Base-by-base conservation (phyloP, 2,329 filamentous ascomycete genomes). In the Neofusicoccum ribis region DNA sequence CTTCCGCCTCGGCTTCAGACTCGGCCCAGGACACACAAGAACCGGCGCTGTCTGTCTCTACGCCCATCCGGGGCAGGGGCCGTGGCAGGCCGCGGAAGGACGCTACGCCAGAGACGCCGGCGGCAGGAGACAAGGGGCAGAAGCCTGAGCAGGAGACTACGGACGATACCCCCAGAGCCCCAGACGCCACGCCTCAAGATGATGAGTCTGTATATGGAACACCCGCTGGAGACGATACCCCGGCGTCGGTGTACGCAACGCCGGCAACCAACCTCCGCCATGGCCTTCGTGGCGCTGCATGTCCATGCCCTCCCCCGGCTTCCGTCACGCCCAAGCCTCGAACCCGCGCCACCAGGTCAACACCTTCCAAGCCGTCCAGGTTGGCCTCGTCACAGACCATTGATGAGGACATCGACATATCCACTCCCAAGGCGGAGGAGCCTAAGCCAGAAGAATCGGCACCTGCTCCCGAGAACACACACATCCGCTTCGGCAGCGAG, bases 401-500 rank as follows among this genome's bases (percentile, higher is more conserved):
- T n/a, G 63, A 51, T 11, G 56, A 51, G 9, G 63, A 60, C 6
- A 34, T 31, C n/a, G 63, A 65, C 9, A 47, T 61, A 20, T 20
- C 23, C 17, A 61, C 44, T 3, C 63, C 63, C 15, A 65, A 52
- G 47, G 47, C 61, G 11, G 36, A 17, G 14, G 27, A 17, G 20
- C n/a, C 49, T 8, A 34, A 5, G 20, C 20, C 41, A 9, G 60
- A 51, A 20, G 17, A 39, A 6, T 34, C 46, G 5, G 46, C 41
- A 20, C 36, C 27, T 17, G 34, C 49, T 12, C 4, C 39, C 8
- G 47, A 58, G 50, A 54, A 12, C 31, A 66, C 39, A 3, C 74
- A 74, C 50, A 70, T 72, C 49, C 74, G 75, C 27, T 78, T 78
- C 64, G 73, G 69, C 56, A 77, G 74, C 67, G 76, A 77, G 66